Evolutionary conservation across 1,284 basidiomycete genomes (phyloP).

Genomic region (Takashimella tepidaria): DNA sequence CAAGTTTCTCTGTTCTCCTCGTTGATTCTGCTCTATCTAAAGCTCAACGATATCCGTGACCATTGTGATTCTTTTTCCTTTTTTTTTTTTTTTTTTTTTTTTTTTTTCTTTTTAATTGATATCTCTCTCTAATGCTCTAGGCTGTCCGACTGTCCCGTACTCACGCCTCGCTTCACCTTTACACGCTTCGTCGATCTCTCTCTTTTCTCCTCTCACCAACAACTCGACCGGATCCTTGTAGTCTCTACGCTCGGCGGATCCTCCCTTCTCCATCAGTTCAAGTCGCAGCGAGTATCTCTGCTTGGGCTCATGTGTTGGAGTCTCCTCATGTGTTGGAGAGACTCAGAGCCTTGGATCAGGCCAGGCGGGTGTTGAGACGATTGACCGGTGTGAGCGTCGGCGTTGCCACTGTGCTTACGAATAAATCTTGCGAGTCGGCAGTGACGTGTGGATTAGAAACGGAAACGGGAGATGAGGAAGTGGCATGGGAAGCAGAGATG

Average conservation of each 20-base stretch:
- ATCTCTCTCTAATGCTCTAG: no score
- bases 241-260: slow-evolving; percentile 9
- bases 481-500: neutral
- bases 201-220: slow-evolving; percentile 7
- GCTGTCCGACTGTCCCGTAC: slow-evolving; percentile 22
- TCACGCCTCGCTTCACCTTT: slow-evolving; percentile 15
- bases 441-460: no score
- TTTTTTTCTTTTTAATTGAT: no score
- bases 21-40: neutral
- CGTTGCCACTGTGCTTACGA: no score
- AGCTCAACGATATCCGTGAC: neutral
- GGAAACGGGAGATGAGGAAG: neutral
- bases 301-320: slow-evolving; percentile 12
- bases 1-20: slow-evolving; percentile 6
- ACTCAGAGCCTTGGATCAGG: slow-evolving; percentile 6
- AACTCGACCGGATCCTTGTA: slow-evolving; percentile 8
- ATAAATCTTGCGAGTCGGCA: no score
- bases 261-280: slow-evolving; percentile 7
- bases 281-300: slow-evolving; percentile 11
- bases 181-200: slow-evolving; percentile 13
- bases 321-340: slow-evolving; percentile 15
- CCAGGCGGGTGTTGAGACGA: slow-evolving; percentile 11
- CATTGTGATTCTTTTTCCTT: neutral
- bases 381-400: slow-evolving; percentile 3
- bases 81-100: neutral